Conservation (phyloP, 495 filamentous ascomycete species). For the Bombardia bombarda region DNA sequence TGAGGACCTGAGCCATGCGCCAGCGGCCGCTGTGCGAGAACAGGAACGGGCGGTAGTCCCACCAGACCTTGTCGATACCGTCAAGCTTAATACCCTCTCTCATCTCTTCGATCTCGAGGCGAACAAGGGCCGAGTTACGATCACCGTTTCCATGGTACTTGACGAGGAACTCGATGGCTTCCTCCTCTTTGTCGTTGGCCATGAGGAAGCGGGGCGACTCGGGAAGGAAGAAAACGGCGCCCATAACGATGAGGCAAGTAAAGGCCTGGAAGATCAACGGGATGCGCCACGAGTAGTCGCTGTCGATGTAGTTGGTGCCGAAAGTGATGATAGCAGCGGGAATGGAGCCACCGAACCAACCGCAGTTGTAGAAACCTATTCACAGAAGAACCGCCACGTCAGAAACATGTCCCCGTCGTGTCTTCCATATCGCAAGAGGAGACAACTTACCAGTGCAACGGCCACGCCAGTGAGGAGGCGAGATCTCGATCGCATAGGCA, state of each 20-base stretch:
- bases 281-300: slow-evolving; percentile 36
- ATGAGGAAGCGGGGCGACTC: slow-evolving; percentile 58
- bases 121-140: slow-evolving; percentile 43
- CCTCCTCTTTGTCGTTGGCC: slow-evolving; percentile 42
- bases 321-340: slow-evolving; percentile 38
- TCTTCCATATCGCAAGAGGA: slow-evolving; percentile 8
- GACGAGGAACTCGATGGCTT: slow-evolving; percentile 45
- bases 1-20: slow-evolving; percentile 39
- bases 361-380: slow-evolving; percentile 47
- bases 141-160: slow-evolving; percentile 54
- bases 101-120: slow-evolving; percentile 52
- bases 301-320: slow-evolving; percentile 33
- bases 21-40: slow-evolving; percentile 38
- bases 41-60: slow-evolving; percentile 37
- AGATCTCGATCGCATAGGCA: slow-evolving; percentile 38
- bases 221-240: slow-evolving; percentile 50
- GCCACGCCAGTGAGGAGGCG: slow-evolving; percentile 43
- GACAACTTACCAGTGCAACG: slow-evolving; percentile 37
- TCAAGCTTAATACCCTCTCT: slow-evolving; percentile 47
- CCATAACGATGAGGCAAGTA: slow-evolving; percentile 40
- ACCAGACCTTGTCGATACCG: slow-evolving; percentile 45
- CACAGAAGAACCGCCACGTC: too few relatives aligned
- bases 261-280: slow-evolving; percentile 39
- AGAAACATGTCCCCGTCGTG: neutral
- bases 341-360: slow-evolving; percentile 44